phyloP scores from a whole-genome alignment of 2,329 filamentous ascomycete genomes.

The Chrysosporium queenslandicum region DNA sequence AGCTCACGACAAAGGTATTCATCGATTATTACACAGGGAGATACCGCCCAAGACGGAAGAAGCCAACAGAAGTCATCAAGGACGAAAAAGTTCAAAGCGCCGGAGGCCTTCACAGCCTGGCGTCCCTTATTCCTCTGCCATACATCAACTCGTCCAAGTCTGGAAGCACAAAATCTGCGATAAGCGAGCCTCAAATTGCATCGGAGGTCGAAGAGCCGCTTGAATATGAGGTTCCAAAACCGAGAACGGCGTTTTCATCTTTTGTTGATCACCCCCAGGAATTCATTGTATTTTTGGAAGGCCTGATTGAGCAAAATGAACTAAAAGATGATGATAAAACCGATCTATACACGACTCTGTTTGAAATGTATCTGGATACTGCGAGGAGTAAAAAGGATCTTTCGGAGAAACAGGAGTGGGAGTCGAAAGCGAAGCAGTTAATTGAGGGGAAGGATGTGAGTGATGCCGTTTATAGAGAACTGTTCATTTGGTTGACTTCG shows the following conservation, averaged over 20 bases:
- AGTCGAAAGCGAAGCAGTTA: conserved; percentile 77
- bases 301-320: conserved; percentile 62
- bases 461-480: not conserved
- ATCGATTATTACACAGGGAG: conserved; percentile 88
- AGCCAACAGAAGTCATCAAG: conserved; percentile 49
- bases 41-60: conserved; percentile 52
- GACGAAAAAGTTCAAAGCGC: conserved; percentile 44
- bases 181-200: conserved; percentile 22
- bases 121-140: conserved; percentile 70
- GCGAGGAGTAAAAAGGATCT: conserved; percentile 61
- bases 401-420: conserved; percentile 66
- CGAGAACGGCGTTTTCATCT: conserved; percentile 83
- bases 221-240: conserved; percentile 69
- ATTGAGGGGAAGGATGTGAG: conserved; percentile 65
- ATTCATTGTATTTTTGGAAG: conserved; percentile 87
- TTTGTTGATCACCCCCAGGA: conserved; percentile 91
- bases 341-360: conserved; percentile 87
- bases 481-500: conserved; percentile 6
- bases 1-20: conserved; percentile 74
- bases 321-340: conserved; percentile 65
- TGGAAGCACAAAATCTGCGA: conserved; percentile 30
- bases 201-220: conserved; percentile 34
- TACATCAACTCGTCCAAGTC: conserved; percentile 61
- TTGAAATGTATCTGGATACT: conserved; percentile 96
- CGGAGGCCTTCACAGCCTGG: conserved; percentile 74